Evolutionary conservation across 2,329 filamentous ascomycete genomes (phyloP), one percentile per base, ranked within the genome.

Genomic region (Fusarium sp.): DNA sequence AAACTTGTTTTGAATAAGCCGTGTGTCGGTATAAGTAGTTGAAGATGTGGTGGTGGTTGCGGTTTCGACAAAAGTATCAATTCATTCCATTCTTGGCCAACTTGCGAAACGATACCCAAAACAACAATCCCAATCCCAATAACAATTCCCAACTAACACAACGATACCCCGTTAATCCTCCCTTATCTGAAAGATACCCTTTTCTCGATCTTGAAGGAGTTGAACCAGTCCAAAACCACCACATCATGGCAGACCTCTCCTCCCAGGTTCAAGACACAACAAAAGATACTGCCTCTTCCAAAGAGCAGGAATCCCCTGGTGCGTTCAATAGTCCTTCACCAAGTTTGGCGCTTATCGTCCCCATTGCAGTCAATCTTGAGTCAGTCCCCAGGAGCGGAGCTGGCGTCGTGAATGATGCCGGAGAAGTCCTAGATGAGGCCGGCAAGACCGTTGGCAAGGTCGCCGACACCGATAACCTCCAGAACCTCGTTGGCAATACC

Each of bases 401-500:
- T 23, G 82, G 83, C 40, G 79, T 83, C 54, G 85, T 87, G 58
- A 84, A 83, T 76, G 83, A 85, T 67, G 75, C 79, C 28, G 85
- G 86, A 21, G 84, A 86, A 21, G 83, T 86, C 23, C 78, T 87
- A 42, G 84, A 87, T 64, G 78, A 83, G 16, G 75, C 82, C 16
- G 85, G 84, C 58, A 85, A 85, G 58, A 80, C 79, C 13, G 76
- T 87, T 46, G 85, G 85, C 60, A 84, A 79, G 67, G 79, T 87
- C 63, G 79, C 80, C 58, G 82, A 84, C 46, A 81, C 83, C 28
- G 69, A 78, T 56, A 81, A 86, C 47, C 73, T 82, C 35, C 79
- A 82, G 59, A 81, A 84, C 38, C 79, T 87, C 16, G 78, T 81
- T 43, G 85, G 85, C 42, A 84, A 82, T 72, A 80, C 81, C 42